Percentiles rank a stretch among this genome's conserved stretches.
Evolutionary conservation across 768 basidiomycete genomes (phyloP).

Genomic region (Saitozyma podzolica): DNA sequence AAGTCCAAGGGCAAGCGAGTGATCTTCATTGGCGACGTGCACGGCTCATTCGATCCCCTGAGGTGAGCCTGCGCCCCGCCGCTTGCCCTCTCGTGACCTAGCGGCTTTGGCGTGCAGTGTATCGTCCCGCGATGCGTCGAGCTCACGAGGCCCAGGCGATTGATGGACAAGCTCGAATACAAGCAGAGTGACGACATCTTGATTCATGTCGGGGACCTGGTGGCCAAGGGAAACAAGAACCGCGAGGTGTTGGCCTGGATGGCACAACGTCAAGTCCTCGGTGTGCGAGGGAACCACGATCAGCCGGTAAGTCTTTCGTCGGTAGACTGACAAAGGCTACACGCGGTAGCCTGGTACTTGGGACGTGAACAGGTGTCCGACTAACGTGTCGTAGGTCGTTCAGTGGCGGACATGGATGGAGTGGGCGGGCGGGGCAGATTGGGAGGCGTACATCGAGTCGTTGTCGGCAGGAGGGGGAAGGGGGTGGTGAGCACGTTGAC

Average conservation of each 20-base stretch:
- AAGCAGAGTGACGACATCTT: slow-evolving; percentile 65
- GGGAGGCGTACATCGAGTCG: slow-evolving; percentile 57
- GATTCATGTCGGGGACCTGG: slow-evolving; percentile 79
- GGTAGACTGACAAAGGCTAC: neutral
- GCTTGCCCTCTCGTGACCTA: neutral
- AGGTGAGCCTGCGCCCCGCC: slow-evolving; percentile 57
- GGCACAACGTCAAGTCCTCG: slow-evolving; percentile 64
- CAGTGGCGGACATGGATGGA: slow-evolving; percentile 87
- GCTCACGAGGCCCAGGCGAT: slow-evolving; percentile 55
- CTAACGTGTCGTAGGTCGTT: slow-evolving; percentile 57
- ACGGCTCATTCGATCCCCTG: slow-evolving; percentile 73
- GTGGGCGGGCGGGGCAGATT: slow-evolving; percentile 56
- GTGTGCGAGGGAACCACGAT: slow-evolving; percentile 93
- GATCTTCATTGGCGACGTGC: slow-evolving; percentile 82
- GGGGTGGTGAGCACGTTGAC: slow-evolving; percentile 54
- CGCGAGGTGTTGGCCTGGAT: slow-evolving; percentile 68
- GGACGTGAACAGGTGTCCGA: neutral
- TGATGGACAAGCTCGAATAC: slow-evolving; percentile 67
- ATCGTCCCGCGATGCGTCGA: too few species aligned
- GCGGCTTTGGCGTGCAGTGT: too few species aligned
- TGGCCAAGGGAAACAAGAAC: slow-evolving; percentile 66
- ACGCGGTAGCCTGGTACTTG: too few species aligned
- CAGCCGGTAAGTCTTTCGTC: slow-evolving; percentile 55
- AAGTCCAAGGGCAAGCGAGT: slow-evolving; percentile 56
- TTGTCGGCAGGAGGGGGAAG: slow-evolving; percentile 34